Conservation (phyloP, 129 eudicot species). For the Artemisia annua region DNA sequence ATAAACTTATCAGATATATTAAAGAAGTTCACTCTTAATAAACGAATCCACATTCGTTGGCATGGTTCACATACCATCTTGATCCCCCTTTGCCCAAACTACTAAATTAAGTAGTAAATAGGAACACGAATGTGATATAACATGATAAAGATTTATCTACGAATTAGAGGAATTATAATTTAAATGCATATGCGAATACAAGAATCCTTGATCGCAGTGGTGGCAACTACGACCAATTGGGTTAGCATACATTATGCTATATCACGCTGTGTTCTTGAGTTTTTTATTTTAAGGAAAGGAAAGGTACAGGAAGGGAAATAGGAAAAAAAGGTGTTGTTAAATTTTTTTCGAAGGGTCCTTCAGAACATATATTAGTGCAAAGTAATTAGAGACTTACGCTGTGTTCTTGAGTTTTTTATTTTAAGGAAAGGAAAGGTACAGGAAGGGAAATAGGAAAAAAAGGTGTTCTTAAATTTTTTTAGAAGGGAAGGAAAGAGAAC, state of each 20-base stretch:
- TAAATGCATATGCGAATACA: not conserved
- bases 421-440: no score
- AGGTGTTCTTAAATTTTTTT: no score
- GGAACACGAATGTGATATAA: not conserved
- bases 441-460: no score
- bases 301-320: no score
- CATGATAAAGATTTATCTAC: not conserved
- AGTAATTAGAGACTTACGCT: no score
- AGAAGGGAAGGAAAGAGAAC: no score
- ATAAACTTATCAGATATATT: not conserved
- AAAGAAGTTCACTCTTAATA: not conserved
- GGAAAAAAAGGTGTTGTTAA: no score
- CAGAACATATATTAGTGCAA: no score
- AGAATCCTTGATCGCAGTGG: not conserved
- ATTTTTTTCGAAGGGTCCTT: no score
- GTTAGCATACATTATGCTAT: not conserved
- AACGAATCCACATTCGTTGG: not conserved
- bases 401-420: no score
- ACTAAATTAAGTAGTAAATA: conserved; percentile 12
- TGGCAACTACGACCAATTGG: not conserved
- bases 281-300: no score
- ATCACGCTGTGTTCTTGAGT: no score
- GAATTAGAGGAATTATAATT: not conserved
- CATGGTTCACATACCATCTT: conserved; percentile 13
- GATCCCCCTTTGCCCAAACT: not conserved